Base-by-base conservation (phyloP, 257 asterid species). In the Gardenia jasminoides region DNA sequence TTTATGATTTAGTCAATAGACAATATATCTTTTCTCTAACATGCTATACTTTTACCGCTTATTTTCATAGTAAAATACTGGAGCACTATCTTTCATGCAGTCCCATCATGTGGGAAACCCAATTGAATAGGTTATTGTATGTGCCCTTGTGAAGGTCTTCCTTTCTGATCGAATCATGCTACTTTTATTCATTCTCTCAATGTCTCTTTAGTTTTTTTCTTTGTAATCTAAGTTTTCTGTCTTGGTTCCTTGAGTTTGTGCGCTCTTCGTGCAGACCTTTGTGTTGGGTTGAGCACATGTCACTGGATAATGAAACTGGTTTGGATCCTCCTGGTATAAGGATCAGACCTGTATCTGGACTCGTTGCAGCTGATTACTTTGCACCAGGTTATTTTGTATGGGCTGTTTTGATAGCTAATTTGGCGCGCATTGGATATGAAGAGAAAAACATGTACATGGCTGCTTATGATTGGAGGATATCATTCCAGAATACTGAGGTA, bases 371-470 rank as follows among this genome's bases (percentile, higher is more conserved):
- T 76, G 97, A 92, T 89, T 91, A 92, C 87, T 92, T 92, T 72
- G 96, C 96, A 62, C 92, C 93, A 9, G 97, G 96, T 74, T 92
- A 91, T 83, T 92, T 92, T 82, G 97, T 91, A 44, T 92, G 97
- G 97, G 96, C 96, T 78, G 94, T 91, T 81, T 86, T 92, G 77
- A 89, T 89, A 69, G 93, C 94, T 77, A 92, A 92, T 87, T 86
- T 92, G 89, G 97, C 97, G 74, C 94, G 89, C 72, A 91, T 92
- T n/a, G 97, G 97, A 83, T 92, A 92, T 71, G 97, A 92, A 82
- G 96, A 92, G 87, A 92, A 92, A 86, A 92, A 90, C 76, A 89
- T 92, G 97, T 91, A 84, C 76, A 92, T 90, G 97, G 97, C 94
- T 70, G 97, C 94, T 76, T 92, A 92, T 84, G 97, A 92, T 88